Conservation (phyloP, 1,284 basidiomycete species). For the Moesziomyces aphidis region DNA sequence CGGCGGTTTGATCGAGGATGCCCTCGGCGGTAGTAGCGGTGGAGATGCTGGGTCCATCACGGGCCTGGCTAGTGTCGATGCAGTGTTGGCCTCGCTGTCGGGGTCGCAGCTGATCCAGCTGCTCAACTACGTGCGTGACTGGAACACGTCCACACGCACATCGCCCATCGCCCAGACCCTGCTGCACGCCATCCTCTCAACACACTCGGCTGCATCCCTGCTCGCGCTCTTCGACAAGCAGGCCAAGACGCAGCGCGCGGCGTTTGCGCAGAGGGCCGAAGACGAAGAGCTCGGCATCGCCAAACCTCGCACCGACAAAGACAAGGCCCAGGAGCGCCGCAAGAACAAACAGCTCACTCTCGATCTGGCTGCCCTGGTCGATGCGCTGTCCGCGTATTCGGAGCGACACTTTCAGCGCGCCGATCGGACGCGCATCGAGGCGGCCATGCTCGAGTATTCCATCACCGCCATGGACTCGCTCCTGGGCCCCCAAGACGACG, state of each 20-base stretch:
- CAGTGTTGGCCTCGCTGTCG: conserved; percentile 80
- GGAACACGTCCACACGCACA: conserved; percentile 92
- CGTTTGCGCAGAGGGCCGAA: conserved; percentile 16
- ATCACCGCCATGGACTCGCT: conserved; percentile 85
- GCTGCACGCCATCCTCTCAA: conserved; percentile 83
- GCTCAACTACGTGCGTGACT: conserved; percentile 84
- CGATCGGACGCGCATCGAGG: conserved; percentile 89
- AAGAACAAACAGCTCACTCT: conserved; percentile 70
- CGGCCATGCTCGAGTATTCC: conserved; percentile 91
- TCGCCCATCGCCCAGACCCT: conserved; percentile 87
- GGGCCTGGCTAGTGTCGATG: conserved; percentile 55
- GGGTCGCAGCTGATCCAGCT: conserved; percentile 82
- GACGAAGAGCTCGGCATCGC: conserved; percentile 35
- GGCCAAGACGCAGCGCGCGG: conserved; percentile 9
- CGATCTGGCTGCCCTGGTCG: conserved; percentile 75
- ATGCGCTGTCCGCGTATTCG: conserved; percentile 90
- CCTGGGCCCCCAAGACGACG: conserved; percentile 51
- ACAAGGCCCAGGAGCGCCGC: conserved; percentile 14
- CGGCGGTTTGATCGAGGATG: conserved; percentile 7
- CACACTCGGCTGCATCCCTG: conserved; percentile 79
- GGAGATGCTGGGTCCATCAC: conserved; percentile 49
- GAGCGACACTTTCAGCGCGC: conserved; percentile 88
- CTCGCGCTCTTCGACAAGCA: conserved; percentile 74
- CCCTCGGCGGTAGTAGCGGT: not conserved
- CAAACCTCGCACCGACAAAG: conserved; percentile 4